Evolutionary conservation across 257 asterid species (phyloP).

Genomic region (Penstemon davidsonii): DNA sequence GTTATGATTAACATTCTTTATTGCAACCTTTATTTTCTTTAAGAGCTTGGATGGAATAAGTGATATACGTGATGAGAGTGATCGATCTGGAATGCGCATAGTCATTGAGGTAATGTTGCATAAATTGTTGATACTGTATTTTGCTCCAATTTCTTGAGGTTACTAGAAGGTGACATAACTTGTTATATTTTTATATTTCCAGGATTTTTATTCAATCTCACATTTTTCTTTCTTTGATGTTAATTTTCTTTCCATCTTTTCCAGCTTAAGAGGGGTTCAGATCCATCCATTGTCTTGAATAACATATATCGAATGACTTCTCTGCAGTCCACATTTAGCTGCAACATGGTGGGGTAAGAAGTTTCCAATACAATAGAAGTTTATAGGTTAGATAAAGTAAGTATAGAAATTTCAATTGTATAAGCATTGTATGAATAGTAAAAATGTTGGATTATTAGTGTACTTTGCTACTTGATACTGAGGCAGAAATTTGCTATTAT

Average conservation of each 20-base stretch:
- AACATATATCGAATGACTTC: slow-evolving; percentile 87
- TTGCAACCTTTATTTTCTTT: slow-evolving; percentile 28
- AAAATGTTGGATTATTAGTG: not conserved
- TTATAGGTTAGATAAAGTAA: not conserved
- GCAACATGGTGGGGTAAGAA: slow-evolving; percentile 99
- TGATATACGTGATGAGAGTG: slow-evolving; percentile 99
- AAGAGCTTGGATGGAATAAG: slow-evolving; percentile 93
- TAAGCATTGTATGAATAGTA: slow-evolving; percentile 16
- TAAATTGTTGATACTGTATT: slow-evolving; percentile 18
- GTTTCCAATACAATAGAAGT: slow-evolving; percentile 20
- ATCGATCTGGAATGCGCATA: slow-evolving; percentile 93
- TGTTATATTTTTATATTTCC: slow-evolving; percentile 19
- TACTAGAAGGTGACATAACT: not conserved
- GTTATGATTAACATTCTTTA: slow-evolving; percentile 6
- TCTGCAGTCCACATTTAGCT: slow-evolving; percentile 84
- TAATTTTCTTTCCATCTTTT: slow-evolving; percentile 28
- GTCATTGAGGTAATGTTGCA: slow-evolving; percentile 80
- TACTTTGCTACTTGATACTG: not conserved
- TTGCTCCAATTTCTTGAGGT: slow-evolving; percentile 20
- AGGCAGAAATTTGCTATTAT: not conserved
- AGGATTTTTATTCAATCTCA: slow-evolving; percentile 11
- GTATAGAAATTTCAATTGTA: slow-evolving; percentile 10
- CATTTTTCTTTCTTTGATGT: slow-evolving; percentile 22
- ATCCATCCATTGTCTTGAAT: slow-evolving; percentile 81
- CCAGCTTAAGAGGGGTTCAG: slow-evolving; percentile 94